Percentiles rank a stretch among this genome's conserved stretches.
phyloP scores from a whole-genome alignment of 2,329 filamentous ascomycete genomes.

The Trichothecium sympodiale region DNA sequence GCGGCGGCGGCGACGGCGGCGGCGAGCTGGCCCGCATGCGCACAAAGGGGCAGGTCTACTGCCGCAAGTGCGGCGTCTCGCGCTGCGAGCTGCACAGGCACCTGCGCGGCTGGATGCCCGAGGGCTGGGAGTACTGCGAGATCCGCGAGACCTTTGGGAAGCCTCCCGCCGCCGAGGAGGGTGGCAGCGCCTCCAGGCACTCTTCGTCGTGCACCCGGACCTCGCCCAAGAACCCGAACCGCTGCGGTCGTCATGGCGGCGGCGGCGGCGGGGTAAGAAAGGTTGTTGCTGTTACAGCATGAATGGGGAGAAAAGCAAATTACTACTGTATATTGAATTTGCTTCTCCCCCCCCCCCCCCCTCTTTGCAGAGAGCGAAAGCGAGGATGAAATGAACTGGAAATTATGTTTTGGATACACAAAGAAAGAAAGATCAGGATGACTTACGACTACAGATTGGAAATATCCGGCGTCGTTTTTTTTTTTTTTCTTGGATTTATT shows the following conservation, averaged over 20 bases:
- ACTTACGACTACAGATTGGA: too few relatives aligned
- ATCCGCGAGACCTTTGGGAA: constrained; percentile 46
- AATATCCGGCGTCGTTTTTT: too few relatives aligned
- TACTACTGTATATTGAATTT: too few relatives aligned
- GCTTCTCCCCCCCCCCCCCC: too few relatives aligned
- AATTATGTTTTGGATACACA: too few relatives aligned
- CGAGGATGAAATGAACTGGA: too few relatives aligned
- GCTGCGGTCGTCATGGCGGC: constrained; percentile 43
- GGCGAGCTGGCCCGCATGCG: constrained; percentile 32
- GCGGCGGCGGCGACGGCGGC: not conserved
- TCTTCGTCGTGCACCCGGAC: constrained; percentile 47
- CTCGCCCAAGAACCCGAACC: constrained; percentile 45
- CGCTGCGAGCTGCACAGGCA: constrained; percentile 55
- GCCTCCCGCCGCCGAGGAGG: constrained; percentile 28
- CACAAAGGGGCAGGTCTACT: constrained; percentile 48
- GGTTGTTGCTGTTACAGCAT: too few relatives aligned
- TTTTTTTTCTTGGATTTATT: too few relatives aligned
- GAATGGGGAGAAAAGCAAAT: too few relatives aligned
- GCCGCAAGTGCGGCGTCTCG: constrained; percentile 48
- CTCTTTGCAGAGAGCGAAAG: too few relatives aligned
- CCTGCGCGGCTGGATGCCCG: constrained; percentile 48
- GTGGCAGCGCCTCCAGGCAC: constrained; percentile 20
- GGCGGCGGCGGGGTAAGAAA: not conserved
- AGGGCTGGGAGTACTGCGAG: constrained; percentile 46
- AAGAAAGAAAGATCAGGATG: too few relatives aligned